Base-by-base conservation (phyloP, 345 rosid genomes). In the Clausena lansium region DNA sequence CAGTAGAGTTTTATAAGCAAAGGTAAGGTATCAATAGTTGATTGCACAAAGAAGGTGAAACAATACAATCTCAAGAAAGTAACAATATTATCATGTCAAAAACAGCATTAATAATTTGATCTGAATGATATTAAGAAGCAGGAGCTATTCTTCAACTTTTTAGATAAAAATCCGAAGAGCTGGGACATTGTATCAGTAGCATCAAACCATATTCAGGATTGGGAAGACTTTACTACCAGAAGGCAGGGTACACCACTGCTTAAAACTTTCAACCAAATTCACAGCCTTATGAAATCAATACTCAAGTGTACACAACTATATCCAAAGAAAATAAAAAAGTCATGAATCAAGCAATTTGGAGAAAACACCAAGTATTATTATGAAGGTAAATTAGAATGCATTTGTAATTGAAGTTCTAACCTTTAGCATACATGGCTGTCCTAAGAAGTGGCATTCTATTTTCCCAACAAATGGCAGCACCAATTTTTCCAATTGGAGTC, bases 401-500 rank as follows among this genome's bases (percentile, higher is more conserved):
- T 22, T 32, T 10, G 38, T 39, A 72, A 28, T 65, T 57, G 19
- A 62, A 76, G 58, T 32, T 71, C 88, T 76, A 82, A 91, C 99
- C 98, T 92, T 93, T 90, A 64, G 86, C 97, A 85, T 92, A 95
- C 93, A 95, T 87, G 27, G 99, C 99, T 50, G 95, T 92, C 84
- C 98, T 88, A 24, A 92, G 87, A 76, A 94, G 92, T 14, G 99
- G 99, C 98, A 95, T 95, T 84, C 89, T 87, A 77, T 93, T 95
- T 73, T 95, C 97, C 98, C 98, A 95, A 81, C 97, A 95, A 74
- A 95, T 88, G 54, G 96, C 98, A 67, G 96, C 97, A 28, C 98
- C 98, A 0, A 95, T 89, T 83, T 93, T 95, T 13, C 98, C 97
- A 39, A 93, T 76, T 3, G 95, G 89, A 28, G 97, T 91, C 47